These are phyloP conservation scores for Ophiosphaerella korrae DNA, from an alignment of 2,329 filamentous ascomycete species.

Conservation along the genomic window DNA sequence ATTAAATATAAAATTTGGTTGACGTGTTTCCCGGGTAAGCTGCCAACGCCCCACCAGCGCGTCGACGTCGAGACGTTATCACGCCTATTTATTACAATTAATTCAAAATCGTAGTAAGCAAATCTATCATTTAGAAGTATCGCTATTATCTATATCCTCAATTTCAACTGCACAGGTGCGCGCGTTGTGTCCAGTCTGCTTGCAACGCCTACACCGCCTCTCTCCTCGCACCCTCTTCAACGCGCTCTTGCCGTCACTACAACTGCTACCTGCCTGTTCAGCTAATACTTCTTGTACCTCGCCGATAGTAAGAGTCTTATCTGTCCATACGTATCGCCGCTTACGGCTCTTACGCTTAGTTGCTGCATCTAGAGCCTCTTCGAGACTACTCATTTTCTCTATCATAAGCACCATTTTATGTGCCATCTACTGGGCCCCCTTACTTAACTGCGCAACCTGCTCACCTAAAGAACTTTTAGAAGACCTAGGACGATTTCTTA, in stretches of 20 bases:
- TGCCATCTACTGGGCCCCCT: conserved; percentile 11
- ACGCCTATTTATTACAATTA: no score
- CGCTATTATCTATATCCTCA: conserved; percentile 11
- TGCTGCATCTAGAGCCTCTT: not conserved
- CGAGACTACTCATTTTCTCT: not conserved
- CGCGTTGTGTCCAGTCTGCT: conserved; percentile 11
- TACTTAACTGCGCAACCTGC: conserved; percentile 7
- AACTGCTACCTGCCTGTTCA: conserved; percentile 7
- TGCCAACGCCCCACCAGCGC: no score
- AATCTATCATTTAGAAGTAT: not conserved
- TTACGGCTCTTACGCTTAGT: conserved; percentile 1
- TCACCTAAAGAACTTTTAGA: conserved; percentile 7
- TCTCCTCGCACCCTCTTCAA: conserved; percentile 10
- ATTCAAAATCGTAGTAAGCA: no score
- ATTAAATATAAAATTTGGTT: no score
- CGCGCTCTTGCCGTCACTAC: conserved; percentile 1
- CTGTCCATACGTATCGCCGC: not conserved
- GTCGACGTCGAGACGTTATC: no score
- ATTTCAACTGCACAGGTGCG: conserved; percentile 11
- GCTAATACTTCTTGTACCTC: conserved; percentile 5
- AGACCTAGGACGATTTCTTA: conserved; percentile 5
- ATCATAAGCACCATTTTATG: conserved; percentile 6
- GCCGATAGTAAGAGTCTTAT: conserved; percentile 1
- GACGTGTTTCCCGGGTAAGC: no score
- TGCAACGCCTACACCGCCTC: conserved; percentile 12